Evolutionary conservation across 139 green algal species (phyloP).

Genomic region (Pseudopediastrum boryanum): DNA sequence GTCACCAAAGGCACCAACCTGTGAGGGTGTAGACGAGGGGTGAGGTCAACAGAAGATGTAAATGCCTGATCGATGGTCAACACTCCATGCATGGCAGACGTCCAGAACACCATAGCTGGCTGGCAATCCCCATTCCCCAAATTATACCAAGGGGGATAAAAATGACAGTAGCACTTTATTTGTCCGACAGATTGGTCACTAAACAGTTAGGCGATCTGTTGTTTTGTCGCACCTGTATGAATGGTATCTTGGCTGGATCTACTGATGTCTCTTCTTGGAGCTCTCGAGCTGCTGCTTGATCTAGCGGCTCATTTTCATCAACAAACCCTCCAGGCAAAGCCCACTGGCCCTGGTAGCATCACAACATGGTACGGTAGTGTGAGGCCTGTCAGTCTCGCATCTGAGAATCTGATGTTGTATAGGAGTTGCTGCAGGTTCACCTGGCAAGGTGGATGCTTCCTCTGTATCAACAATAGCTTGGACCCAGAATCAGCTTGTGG

Average conservation of each 20-base stretch:
- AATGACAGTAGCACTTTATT: neutral
- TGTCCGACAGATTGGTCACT: no score
- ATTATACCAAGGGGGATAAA: neutral
- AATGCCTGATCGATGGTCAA: neutral
- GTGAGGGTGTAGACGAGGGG: no score
- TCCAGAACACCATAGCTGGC: neutral
- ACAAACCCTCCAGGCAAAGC: conserved; percentile 92
- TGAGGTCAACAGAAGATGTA: conserved; percentile 20
- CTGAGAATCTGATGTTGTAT: neutral
- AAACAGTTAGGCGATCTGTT: neutral
- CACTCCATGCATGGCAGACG: neutral
- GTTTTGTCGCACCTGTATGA: conserved; percentile 52
- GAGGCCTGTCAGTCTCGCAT: neutral
- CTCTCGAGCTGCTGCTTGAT: conserved; percentile 77
- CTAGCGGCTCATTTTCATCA: conserved; percentile 75
- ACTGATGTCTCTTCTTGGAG: conserved; percentile 89
- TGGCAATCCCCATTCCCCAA: neutral
- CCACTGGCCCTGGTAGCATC: conserved; percentile 62
- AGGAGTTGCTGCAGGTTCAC: conserved; percentile 23
- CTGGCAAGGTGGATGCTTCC: conserved; percentile 73
- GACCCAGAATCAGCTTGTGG: neutral
- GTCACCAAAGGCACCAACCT: conserved; percentile 87
- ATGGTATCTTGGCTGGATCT: conserved; percentile 45
- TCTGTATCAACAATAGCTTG: conserved; percentile 73
- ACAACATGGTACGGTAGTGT: neutral